phyloP scores from a whole-genome alignment of 208 protist species.

The Acanthamoeba royreba region DNA sequence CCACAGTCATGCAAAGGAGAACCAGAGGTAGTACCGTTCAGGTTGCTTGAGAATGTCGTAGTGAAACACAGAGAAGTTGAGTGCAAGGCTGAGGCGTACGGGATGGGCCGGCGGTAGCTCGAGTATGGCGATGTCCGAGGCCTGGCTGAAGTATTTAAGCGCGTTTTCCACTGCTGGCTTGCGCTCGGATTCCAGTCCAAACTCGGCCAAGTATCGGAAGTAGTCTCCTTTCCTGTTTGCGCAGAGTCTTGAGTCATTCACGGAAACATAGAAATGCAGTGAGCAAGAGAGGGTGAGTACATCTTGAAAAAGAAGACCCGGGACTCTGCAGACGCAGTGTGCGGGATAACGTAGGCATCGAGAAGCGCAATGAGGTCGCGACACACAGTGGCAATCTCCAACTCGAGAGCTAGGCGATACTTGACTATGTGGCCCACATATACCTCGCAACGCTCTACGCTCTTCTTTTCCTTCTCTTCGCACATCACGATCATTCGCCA shows the following conservation, averaged over 20 bases:
- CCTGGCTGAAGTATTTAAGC: conserved; percentile 77
- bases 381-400: conserved; percentile 8
- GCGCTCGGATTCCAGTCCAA: conserved; percentile 80
- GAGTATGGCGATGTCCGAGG: conserved; percentile 64
- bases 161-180: conserved; percentile 79
- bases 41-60: conserved; percentile 98
- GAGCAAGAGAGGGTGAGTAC: conserved; percentile 79
- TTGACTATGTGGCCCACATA: conserved; percentile 82
- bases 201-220: conserved; percentile 98
- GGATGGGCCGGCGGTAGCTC: conserved; percentile 92
- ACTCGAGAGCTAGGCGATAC: neutral
- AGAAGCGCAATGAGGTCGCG: conserved; percentile 54
- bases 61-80: conserved; percentile 99
- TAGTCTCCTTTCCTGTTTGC: conserved; percentile 81
- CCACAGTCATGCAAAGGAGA: too few relatives aligned
- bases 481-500: conserved; percentile 98
- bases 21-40: conserved; percentile 70
- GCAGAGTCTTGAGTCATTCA: too few relatives aligned
- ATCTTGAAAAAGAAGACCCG: conserved; percentile 96
- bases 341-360: conserved; percentile 53
- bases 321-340: conserved; percentile 59
- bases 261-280: neutral
- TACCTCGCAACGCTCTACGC: conserved; percentile 62
- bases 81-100: conserved; percentile 97
- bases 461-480: conserved; percentile 79